A percentile compares a stretch with the other conserved stretches of the same genome.
Conservation (phyloP, 257 asterid species). For the Hygrophila difformis region DNA sequence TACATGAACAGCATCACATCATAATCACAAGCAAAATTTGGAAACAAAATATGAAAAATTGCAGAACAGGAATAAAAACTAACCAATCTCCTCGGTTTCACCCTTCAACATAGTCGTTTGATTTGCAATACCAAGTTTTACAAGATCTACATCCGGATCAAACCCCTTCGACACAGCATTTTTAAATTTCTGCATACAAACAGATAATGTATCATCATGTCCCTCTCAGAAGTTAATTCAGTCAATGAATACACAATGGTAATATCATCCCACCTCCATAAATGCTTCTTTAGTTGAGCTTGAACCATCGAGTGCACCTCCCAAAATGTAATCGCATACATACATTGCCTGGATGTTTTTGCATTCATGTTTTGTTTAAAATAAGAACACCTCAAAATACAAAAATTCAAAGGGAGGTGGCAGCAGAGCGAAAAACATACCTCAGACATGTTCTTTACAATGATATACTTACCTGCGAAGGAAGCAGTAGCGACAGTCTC, state of each 20-base stretch:
- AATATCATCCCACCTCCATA: slow-evolving; percentile 56
- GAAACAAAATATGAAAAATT: slow-evolving; percentile 6
- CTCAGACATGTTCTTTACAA: slow-evolving; percentile 91
- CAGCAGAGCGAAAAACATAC: slow-evolving; percentile 26
- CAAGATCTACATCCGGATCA: slow-evolving; percentile 80
- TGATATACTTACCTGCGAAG: slow-evolving; percentile 79
- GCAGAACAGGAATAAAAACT: slow-evolving; percentile 15
- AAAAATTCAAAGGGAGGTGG: background rate
- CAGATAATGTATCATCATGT: slow-evolving; percentile 12
- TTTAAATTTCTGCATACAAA: slow-evolving; percentile 73
- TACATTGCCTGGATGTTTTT: slow-evolving; percentile 62
- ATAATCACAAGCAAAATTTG: background rate
- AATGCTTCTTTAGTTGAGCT: slow-evolving; percentile 95
- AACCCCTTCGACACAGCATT: slow-evolving; percentile 77
- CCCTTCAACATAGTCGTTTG: slow-evolving; percentile 99
- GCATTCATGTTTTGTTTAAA: background rate
- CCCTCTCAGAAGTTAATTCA: slow-evolving; percentile 7
- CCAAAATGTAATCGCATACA: slow-evolving; percentile 89
- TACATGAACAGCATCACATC: slow-evolving; percentile 18
- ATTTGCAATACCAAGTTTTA: slow-evolving; percentile 92
- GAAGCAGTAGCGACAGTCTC: too few species aligned
- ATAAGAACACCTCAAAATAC: too few species aligned
- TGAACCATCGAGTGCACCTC: slow-evolving; percentile 90
- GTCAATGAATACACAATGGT: background rate
- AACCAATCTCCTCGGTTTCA: slow-evolving; percentile 98